Evolutionary conservation across 164 flowering plant genomes (phyloP).

Genomic region (Tinospora cordifolia): DNA sequence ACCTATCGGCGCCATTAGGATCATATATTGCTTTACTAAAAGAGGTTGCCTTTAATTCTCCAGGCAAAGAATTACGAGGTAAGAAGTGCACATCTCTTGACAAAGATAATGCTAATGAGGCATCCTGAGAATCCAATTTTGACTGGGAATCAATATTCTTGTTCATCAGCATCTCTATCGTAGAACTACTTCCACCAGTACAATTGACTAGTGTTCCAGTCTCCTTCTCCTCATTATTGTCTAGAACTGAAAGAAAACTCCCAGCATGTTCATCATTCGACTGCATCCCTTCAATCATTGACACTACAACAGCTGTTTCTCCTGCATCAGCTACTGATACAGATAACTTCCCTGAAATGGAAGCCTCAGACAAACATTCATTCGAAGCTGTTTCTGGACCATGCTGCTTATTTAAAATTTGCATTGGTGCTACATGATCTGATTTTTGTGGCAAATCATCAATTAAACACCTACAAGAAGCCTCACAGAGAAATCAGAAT

Average conservation of each 20-base stretch:
- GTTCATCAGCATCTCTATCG: conserved; percentile 11
- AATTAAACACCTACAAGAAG: conserved; percentile 42
- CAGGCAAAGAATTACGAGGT: conserved; percentile 19
- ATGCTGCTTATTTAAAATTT: conserved; percentile 18
- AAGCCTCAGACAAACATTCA: conserved; percentile 28
- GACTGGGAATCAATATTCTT: conserved; percentile 18
- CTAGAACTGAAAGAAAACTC: conserved; percentile 18
- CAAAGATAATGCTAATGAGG: conserved; percentile 28
- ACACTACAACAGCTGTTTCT: conserved; percentile 89
- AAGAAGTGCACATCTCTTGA: conserved; percentile 25
- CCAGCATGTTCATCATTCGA: conserved; percentile 22
- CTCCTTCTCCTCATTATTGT: conserved; percentile 14
- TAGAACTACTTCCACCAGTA: conserved; percentile 11
- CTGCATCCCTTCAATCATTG: conserved; percentile 48
- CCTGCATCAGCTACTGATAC: conserved; percentile 87
- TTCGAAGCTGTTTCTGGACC: conserved; percentile 18
- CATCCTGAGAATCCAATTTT: conserved; percentile 21
- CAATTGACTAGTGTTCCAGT: conserved; percentile 10
- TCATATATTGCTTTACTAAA: conserved; percentile 16
- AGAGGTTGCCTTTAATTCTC: conserved; percentile 19
- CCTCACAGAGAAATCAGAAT: background rate
- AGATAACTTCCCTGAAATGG: conserved; percentile 49
- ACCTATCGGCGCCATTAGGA: conserved; percentile 15
- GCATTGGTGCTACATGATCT: conserved; percentile 17
- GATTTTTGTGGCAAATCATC: conserved; percentile 28